Evolutionary conservation across 2,329 filamentous ascomycete species (phyloP).

Genomic region (Fusarium beomiforme): DNA sequence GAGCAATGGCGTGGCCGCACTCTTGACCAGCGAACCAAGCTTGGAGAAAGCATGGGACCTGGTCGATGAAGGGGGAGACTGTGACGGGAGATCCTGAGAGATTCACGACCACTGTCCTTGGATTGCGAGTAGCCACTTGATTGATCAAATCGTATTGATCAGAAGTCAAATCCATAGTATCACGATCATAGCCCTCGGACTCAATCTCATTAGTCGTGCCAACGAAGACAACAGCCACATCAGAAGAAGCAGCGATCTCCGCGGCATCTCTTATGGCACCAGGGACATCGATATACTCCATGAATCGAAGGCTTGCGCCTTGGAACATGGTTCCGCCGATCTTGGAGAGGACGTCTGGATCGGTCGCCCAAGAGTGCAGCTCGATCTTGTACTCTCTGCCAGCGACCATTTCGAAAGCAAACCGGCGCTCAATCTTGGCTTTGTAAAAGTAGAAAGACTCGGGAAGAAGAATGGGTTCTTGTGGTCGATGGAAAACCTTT

Average conservation of each 20-base stretch:
- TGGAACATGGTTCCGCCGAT: slow-evolving; percentile 8
- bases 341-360: background rate
- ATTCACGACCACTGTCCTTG: background rate
- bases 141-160: background rate
- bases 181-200: slow-evolving; percentile 8
- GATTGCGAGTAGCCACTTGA: background rate
- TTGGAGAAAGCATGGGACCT: background rate
- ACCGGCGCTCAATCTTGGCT: slow-evolving; percentile 3
- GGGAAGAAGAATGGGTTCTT: background rate
- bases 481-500: background rate
- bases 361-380: slow-evolving; percentile 2
- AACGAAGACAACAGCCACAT: background rate
- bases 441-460: slow-evolving; percentile 18
- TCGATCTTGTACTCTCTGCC: background rate
- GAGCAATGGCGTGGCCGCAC: background rate
- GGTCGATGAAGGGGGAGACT: background rate
- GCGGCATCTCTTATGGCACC: background rate
- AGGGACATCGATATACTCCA: background rate
- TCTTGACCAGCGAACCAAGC: slow-evolving; percentile 2
- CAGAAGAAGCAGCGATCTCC: background rate
- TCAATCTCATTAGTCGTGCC: slow-evolving; percentile 9
- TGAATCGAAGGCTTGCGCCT: slow-evolving; percentile 3
- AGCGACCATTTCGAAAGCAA: background rate
- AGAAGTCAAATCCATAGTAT: background rate
- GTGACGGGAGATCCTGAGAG: background rate